These are phyloP conservation scores for Aspergillus ochraceus DNA, from an alignment of 2,329 filamentous ascomycete genomes.

Conservation along the genomic window DNA sequence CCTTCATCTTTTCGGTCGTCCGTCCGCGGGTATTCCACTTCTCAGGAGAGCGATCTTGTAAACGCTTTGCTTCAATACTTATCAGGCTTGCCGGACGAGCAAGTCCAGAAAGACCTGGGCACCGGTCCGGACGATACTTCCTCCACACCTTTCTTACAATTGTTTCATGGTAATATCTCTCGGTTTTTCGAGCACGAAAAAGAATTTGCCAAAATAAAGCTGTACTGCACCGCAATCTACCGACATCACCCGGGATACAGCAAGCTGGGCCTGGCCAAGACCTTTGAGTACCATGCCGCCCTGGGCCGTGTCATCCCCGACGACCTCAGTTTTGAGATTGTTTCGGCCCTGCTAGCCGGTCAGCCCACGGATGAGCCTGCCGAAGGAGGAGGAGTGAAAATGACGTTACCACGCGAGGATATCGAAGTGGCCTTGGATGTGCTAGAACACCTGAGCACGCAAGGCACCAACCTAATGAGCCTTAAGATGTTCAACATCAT, in stretches of 20 bases:
- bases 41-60: not conserved
- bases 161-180: conserved; percentile 38
- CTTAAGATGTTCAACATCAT: conserved; percentile 50
- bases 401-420: conserved; percentile 22
- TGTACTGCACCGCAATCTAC: conserved; percentile 39
- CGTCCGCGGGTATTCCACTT: no score
- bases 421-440: conserved; percentile 41
- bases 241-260: conserved; percentile 42
- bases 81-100: conserved; percentile 29
- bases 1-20: not conserved
- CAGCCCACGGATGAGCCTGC: not conserved
- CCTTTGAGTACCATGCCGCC: conserved; percentile 36
- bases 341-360: conserved; percentile 38
- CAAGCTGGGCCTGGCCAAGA: conserved; percentile 31
- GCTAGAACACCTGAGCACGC: conserved; percentile 43
- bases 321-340: conserved; percentile 34
- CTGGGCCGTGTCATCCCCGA: conserved; percentile 37
- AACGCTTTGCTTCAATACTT: conserved; percentile 29
- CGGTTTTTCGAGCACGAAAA: conserved; percentile 28
- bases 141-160: conserved; percentile 45
- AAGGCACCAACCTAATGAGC: conserved; percentile 42
- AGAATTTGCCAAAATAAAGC: conserved; percentile 34
- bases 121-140: conserved; percentile 37
- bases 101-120: conserved; percentile 38
- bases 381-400: not conserved